These are phyloP conservation scores for Populus pruinosa DNA, from an alignment of 345 rosid genomes.

Conservation along the genomic window DNA sequence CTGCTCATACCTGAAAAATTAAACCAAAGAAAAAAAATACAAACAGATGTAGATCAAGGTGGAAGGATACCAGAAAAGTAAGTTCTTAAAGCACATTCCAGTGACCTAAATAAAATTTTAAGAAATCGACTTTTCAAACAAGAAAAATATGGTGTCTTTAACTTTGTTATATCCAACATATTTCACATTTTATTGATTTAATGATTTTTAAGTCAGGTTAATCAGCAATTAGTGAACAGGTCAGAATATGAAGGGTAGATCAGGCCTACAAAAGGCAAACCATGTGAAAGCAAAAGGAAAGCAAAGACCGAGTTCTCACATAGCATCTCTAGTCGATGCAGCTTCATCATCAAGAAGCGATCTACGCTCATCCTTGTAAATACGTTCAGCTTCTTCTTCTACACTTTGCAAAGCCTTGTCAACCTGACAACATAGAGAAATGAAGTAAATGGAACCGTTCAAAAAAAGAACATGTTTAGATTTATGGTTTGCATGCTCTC, in stretches of 20 bases:
- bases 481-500: background rate
- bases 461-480: background rate
- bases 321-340: slow-evolving; percentile 94
- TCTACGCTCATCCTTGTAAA: slow-evolving; percentile 78
- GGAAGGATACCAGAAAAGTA: background rate
- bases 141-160: background rate
- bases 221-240: background rate
- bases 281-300: background rate
- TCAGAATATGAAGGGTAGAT: background rate
- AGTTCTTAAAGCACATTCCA: background rate
- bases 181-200: background rate
- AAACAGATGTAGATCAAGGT: background rate
- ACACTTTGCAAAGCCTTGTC: slow-evolving; percentile 85
- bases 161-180: background rate
- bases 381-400: slow-evolving; percentile 91
- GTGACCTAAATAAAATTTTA: background rate
- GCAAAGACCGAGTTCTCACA: slow-evolving; percentile 48
- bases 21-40: background rate
- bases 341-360: slow-evolving; percentile 90
- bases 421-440: slow-evolving; percentile 43
- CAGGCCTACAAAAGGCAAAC: background rate
- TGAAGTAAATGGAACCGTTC: background rate
- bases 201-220: background rate
- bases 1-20: slow-evolving; percentile 77
- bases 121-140: background rate